Conservation (phyloP, 2,329 filamentous ascomycete species). For the Fusarium agapanthi region DNA sequence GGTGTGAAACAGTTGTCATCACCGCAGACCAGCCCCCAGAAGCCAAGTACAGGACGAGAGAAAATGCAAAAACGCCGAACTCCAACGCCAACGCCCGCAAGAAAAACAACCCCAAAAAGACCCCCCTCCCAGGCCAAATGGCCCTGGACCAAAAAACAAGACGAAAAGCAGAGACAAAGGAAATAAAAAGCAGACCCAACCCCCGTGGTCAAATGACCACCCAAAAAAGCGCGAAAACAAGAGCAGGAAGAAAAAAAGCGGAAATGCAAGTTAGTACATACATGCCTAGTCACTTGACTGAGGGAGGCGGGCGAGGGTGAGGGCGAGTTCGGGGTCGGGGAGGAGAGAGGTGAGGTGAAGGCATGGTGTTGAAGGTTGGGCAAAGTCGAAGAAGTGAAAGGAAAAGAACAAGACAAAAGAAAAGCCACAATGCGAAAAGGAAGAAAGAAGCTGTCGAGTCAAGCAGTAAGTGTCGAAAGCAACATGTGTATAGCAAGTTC, state of each 20-base stretch:
- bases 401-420: neutral
- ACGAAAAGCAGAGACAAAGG: neutral
- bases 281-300: constrained; percentile 10
- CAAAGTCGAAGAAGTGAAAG: neutral
- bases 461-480: constrained; percentile 8
- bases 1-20: constrained; percentile 40
- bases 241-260: neutral
- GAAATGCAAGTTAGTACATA: neutral
- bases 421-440: neutral
- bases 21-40: constrained; percentile 19
- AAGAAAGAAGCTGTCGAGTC: neutral
- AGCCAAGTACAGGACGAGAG: neutral
- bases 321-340: neutral
- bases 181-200: neutral
- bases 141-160: neutral
- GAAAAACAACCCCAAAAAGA: neutral
- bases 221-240: neutral
- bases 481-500: constrained; percentile 10
- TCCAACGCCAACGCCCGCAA: neutral
- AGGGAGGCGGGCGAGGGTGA: neutral
- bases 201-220: neutral
- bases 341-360: neutral
- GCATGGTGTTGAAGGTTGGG: neutral
- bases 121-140: neutral
- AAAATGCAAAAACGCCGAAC: neutral